Base-by-base conservation (phyloP, 140 eudicot genomes). In the Senecio squalidus region DNA sequence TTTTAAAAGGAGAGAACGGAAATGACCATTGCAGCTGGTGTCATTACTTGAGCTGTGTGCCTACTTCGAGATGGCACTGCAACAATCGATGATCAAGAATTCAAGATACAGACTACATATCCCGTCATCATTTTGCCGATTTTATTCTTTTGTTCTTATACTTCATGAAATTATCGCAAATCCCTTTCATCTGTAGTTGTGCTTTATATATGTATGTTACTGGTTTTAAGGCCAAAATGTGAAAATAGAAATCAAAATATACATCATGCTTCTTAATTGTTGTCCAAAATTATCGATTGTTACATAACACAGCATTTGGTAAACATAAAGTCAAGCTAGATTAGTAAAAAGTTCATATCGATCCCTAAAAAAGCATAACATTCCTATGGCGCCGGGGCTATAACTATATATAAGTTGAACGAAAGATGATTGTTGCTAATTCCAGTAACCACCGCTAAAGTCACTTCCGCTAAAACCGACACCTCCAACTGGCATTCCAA, bases 1-100 rank as follows among this genome's bases (percentile, higher is more conserved):
- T 91, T 14, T 86, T 91, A 27, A 75, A 66, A 58, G 96, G 96
- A 41, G 85, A 83, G 33, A 81, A 81, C 7, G 92, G 78, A 1
- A 86, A 86, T 30, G 77, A 84, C 10, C 87, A 57, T 41, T 91
- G 98, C 77, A 81, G 93, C 71, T 86, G 98, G 98, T 91, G 98
- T 60, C 94, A 75, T 72, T 81, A 91, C 75, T 66, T 91, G 39
- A 86, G 88, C 71, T 91, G 98, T 22, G 82, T 84, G 63, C 92
- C 84, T 54, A 84, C 98, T 13, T 81, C 96, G n/a, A 90, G 81
- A 81, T 91, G 96, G 96, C 71, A 61, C 17, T 86, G 94, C 62
- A 39, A 71, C 27, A 74, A 84, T 68, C 80, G 27, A 78, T 58
- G 49, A 68, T 74, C 5, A 27, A 48, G 54, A 49, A 44, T 62